These are phyloP conservation scores for Chalciporus sphaerocephalus DNA, from an alignment of 768 basidiomycete species.

Conservation along the genomic window DNA sequence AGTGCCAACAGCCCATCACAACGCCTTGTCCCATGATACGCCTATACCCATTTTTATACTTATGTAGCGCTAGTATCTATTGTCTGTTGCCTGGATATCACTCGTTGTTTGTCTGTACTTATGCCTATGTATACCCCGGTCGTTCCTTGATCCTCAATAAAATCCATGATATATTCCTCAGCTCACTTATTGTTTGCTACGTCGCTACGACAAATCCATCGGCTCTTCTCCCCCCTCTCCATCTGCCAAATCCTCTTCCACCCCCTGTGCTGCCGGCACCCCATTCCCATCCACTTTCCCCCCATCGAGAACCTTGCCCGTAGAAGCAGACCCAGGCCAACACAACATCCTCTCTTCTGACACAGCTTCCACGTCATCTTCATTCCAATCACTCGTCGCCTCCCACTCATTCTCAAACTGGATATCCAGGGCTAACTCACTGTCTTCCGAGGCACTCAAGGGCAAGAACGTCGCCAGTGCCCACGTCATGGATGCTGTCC, in stretches of 20 bases:
- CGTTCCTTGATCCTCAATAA: background rate
- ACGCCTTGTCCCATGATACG: background rate
- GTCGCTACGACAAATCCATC: conserved; percentile 35
- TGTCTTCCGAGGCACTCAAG: conserved; percentile 41
- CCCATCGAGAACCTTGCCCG: background rate
- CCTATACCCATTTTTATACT: background rate
- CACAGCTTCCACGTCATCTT: conserved; percentile 77
- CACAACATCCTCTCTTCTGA: conserved; percentile 68
- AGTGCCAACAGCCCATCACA: background rate
- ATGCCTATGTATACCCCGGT: background rate
- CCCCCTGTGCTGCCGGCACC: too few species aligned
- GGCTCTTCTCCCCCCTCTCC: conserved; percentile 39
- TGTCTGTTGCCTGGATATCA: conserved; percentile 10
- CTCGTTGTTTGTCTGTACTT: conserved; percentile 3
- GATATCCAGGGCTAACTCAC: conserved; percentile 63
- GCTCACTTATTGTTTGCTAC: background rate
- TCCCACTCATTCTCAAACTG: conserved; percentile 92
- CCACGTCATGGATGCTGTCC: conserved; percentile 4
- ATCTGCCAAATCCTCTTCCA: conserved; percentile 19
- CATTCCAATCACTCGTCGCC: conserved; percentile 86
- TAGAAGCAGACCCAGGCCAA: conserved; percentile 41
- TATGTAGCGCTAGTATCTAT: conserved; percentile 19
- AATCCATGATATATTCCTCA: background rate
- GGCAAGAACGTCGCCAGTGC: conserved; percentile 24
- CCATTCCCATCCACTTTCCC: background rate